Base-by-base conservation (phyloP, 1,139 yeast species). In the Yamadazyma aaseri region DNA sequence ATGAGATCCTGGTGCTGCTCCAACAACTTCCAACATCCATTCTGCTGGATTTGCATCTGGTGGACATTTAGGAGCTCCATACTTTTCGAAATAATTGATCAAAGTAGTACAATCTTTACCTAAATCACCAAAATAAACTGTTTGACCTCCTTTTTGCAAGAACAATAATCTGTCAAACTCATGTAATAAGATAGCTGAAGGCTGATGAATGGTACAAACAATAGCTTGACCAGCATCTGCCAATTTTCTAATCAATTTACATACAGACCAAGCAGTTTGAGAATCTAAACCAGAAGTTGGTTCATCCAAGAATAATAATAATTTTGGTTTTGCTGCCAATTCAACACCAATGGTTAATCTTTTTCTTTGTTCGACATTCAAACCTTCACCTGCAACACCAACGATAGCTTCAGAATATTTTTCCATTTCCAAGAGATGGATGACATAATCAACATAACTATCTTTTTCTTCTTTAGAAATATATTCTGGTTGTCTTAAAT, bases 261-360 rank as follows among this genome's bases (percentile, higher is more conserved):
- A 81, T 47, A 84, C 78, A 22, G 94, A 78, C 95, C 95, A 85
- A 15, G 96, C 95, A 35, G 95, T 83, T 60, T 86, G 95, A 14
- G 96, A 86, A 56, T 87, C 96, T 46, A 87, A 70, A 53, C 96
- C 96, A 7, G 96, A 86, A 15, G 96, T 87, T 6, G 96, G 96
- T 57, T 87, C 96, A 63, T 87, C 96, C 52, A 87, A 71, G 61
- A 87, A 87, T 36, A 87, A 65, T 42, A 87, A 65, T 39, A 87
- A 68, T 45, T 82, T 81, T 4, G 96, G 96, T 56, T 84, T 86
- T 17, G 96, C 95, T 28, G 87, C 94, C 40, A 87, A 65, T 53
- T 87, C 96, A 39, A 86, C 94, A 47, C 95, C 87, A 57, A 81
- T 79, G 13, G 95, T 84, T 47, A 86, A 69, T 56, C 94, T 76